Percentiles rank a stretch among this genome's conserved stretches.
These are phyloP conservation scores for Cladosporium sp. DNA, from an alignment of 2,329 filamentous ascomycete genomes.

Conservation along the genomic window DNA sequence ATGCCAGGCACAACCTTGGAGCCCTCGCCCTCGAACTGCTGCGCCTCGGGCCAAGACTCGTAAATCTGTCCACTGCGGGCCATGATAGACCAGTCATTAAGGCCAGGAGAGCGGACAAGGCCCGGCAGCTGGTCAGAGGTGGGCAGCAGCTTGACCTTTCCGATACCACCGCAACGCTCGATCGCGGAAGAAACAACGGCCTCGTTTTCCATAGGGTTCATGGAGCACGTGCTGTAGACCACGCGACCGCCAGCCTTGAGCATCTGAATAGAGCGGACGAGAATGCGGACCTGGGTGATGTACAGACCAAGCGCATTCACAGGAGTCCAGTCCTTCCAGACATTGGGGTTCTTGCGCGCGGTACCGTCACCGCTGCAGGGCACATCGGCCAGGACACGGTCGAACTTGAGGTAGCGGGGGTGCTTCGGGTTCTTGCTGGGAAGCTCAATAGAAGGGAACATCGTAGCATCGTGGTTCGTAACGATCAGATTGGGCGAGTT, in stretches of 20 bases:
- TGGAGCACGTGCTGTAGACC: slow-evolving; percentile 96
- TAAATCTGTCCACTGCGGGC: slow-evolving; percentile 77
- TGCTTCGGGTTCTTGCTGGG: slow-evolving; percentile 50
- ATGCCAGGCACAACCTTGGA: slow-evolving; percentile 70
- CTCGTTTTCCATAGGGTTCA: slow-evolving; percentile 98
- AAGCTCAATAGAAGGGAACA: slow-evolving; percentile 90
- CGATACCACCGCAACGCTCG: slow-evolving; percentile 75
- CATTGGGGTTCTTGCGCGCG: slow-evolving; percentile 80
- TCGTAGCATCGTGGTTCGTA: slow-evolving; percentile 94
- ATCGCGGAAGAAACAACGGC: slow-evolving; percentile 84
- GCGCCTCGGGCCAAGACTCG: slow-evolving; percentile 66
- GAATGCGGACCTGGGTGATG: slow-evolving; percentile 77
- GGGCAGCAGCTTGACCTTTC: slow-evolving; percentile 78
- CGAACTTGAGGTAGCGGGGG: slow-evolving; percentile 81
- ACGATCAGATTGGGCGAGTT: slow-evolving; percentile 96
- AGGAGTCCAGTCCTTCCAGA: slow-evolving; percentile 94
- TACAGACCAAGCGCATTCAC: slow-evolving; percentile 83
- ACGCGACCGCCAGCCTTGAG: slow-evolving; percentile 90
- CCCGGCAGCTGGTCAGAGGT: slow-evolving; percentile 70
- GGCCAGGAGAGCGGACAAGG: slow-evolving; percentile 68
- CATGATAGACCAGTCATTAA: slow-evolving; percentile 84
- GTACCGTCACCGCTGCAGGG: slow-evolving; percentile 96
- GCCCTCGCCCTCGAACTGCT: slow-evolving; percentile 51
- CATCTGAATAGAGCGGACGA: slow-evolving; percentile 89
- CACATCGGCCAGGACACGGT: slow-evolving; percentile 92